Conservation (phyloP, 2,329 filamentous ascomycete species). For the Pseudocercospora crystallina region DNA sequence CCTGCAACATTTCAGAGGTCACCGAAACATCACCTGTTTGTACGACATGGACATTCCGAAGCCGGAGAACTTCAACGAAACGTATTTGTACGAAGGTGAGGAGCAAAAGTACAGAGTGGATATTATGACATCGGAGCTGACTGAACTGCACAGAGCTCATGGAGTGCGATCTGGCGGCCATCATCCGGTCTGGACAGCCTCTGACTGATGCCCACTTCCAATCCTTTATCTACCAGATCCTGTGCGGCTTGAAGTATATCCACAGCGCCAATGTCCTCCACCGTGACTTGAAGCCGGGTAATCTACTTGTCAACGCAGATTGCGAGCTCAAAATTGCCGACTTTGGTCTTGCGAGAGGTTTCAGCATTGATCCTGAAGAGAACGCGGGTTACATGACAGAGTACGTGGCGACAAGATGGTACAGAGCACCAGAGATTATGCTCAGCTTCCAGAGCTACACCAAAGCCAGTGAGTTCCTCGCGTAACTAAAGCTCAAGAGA, state of each 20-base stretch:
- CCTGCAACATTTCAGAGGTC: conserved; percentile 85
- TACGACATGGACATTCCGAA: conserved; percentile 99
- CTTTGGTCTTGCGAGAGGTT: conserved; percentile 93
- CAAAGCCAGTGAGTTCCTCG: conserved; percentile 83
- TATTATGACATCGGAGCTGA: neutral
- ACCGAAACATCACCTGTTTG: conserved; percentile 80
- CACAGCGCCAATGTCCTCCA: conserved; percentile 98
- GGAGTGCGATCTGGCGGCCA: conserved; percentile 97
- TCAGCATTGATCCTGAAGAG: conserved; percentile 95
- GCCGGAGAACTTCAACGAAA: conserved; percentile 98
- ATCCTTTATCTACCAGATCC: conserved; percentile 99
- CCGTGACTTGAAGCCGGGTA: conserved; percentile 94
- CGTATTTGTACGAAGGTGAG: conserved; percentile 95
- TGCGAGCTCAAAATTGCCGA: conserved; percentile 99
- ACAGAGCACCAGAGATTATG: conserved; percentile 98
- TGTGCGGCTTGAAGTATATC: conserved; percentile 98
- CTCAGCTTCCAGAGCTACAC: conserved; percentile 99
- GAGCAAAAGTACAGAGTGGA: no score
- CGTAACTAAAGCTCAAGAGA: neutral
- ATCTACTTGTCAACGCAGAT: conserved; percentile 95
- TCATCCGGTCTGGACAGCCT: conserved; percentile 94
- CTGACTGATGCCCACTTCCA: conserved; percentile 98
- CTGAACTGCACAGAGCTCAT: conserved; percentile 73
- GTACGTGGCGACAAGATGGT: conserved; percentile 98
- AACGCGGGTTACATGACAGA: conserved; percentile 99